These are phyloP conservation scores for Phellinidium pouzarii DNA, from an alignment of 1,284 basidiomycete species.

Conservation along the genomic window DNA sequence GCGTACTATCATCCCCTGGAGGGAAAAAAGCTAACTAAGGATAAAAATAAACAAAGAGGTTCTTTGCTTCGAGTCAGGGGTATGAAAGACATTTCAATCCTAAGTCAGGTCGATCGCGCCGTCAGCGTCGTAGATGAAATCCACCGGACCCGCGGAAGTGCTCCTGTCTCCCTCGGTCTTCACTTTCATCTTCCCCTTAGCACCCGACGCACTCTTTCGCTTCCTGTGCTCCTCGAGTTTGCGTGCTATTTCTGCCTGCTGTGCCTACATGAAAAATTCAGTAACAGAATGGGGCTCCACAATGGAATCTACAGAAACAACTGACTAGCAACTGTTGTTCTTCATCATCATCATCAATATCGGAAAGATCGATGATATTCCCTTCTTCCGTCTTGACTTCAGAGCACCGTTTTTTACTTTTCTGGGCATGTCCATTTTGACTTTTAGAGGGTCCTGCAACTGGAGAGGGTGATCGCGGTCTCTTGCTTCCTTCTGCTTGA, in stretches of 20 bases:
- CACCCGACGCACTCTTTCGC: neutral
- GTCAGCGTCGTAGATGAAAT: neutral
- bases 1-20: too few species aligned
- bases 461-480: neutral
- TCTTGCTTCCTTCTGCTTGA: neutral
- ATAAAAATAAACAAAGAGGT: too few species aligned
- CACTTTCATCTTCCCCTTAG: neutral
- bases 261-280: neutral
- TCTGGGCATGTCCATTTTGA: neutral
- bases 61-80: too few species aligned
- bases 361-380: neutral
- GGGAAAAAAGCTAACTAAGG: too few species aligned
- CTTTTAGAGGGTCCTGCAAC: neutral
- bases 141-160: too few species aligned
- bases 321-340: neutral
- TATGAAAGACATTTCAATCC: neutral
- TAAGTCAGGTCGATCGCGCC: neutral
- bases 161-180: neutral
- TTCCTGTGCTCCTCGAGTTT: conserved; percentile 2
- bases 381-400: neutral
- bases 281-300: neutral
- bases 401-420: neutral
- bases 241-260: neutral
- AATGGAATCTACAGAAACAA: neutral
- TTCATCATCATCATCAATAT: neutral